Percentiles rank a stretch among this genome's conserved stretches.
phyloP scores from a whole-genome alignment of 371 early-diverging fungal species.

The Mucor sp. region DNA sequence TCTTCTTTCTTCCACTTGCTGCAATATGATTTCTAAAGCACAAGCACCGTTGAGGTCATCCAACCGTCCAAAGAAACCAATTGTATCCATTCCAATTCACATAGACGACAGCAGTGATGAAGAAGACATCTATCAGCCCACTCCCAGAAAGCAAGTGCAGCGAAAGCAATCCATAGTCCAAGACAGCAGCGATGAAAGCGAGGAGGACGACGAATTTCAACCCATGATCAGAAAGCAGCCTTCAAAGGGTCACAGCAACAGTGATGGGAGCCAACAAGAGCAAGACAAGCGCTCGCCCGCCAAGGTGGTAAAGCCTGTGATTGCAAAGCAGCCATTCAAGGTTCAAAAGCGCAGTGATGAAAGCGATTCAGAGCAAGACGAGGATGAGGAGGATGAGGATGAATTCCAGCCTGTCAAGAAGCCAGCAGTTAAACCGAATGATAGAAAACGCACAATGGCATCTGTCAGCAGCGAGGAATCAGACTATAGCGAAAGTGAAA shows the following conservation, averaged over 20 bases:
- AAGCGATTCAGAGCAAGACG: background rate
- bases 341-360: background rate
- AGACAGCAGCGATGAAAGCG: background rate
- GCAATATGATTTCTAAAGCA: background rate
- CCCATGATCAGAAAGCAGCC: background rate
- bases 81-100: background rate
- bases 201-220: constrained; percentile 6
- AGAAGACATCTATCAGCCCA: background rate
- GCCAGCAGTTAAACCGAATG: background rate
- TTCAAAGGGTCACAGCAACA: background rate
- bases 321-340: background rate
- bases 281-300: background rate
- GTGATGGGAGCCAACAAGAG: background rate
- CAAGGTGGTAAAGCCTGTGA: background rate
- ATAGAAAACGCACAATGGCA: background rate
- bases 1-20: background rate
- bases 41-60: background rate
- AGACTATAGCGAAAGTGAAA: constrained; percentile 17
- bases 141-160: background rate
- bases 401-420: background rate
- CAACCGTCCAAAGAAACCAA: background rate
- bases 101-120: background rate
- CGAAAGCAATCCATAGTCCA: background rate
- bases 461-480: constrained; percentile 21
- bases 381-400: background rate